Conservation (phyloP, 1,284 basidiomycete species). For the Cryptococcus sp. region DNA sequence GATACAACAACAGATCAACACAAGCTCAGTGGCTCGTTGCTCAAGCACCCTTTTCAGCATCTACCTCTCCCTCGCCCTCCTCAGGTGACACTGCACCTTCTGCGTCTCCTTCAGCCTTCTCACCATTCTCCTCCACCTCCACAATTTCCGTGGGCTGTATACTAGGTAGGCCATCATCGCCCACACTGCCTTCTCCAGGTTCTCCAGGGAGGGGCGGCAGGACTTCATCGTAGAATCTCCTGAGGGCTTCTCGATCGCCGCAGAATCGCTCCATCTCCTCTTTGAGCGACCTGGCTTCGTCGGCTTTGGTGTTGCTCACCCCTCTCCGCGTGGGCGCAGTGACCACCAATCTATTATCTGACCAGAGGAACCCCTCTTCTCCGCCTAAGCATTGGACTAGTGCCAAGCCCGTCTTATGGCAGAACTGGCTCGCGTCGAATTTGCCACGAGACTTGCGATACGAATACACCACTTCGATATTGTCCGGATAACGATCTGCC, state of each 20-base stretch:
- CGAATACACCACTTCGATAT: slow-evolving; percentile 82
- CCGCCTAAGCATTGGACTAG: slow-evolving; percentile 84
- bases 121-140: neutral
- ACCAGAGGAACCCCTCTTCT: slow-evolving; percentile 75
- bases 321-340: slow-evolving; percentile 39
- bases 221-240: slow-evolving; percentile 71
- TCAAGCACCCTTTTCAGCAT: neutral
- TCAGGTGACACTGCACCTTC: slow-evolving; percentile 5
- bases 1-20: slow-evolving; percentile 1
- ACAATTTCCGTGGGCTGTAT: too few species aligned
- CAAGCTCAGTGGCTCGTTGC: neutral
- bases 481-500: slow-evolving; percentile 69
- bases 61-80: neutral
- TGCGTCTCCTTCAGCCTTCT: slow-evolving; percentile 1
- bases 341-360: slow-evolving; percentile 73
- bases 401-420: slow-evolving; percentile 81
- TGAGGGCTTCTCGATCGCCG: slow-evolving; percentile 60
- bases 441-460: slow-evolving; percentile 65
- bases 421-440: slow-evolving; percentile 82
- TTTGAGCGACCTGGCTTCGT: slow-evolving; percentile 53
- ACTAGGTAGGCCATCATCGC: too few species aligned
- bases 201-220: slow-evolving; percentile 52
- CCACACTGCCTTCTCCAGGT: slow-evolving; percentile 1
- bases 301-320: slow-evolving; percentile 27
- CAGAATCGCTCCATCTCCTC: slow-evolving; percentile 67